Evolutionary conservation across 306 rosid species (phyloP).

Genomic region (Quercus engelmannii): DNA sequence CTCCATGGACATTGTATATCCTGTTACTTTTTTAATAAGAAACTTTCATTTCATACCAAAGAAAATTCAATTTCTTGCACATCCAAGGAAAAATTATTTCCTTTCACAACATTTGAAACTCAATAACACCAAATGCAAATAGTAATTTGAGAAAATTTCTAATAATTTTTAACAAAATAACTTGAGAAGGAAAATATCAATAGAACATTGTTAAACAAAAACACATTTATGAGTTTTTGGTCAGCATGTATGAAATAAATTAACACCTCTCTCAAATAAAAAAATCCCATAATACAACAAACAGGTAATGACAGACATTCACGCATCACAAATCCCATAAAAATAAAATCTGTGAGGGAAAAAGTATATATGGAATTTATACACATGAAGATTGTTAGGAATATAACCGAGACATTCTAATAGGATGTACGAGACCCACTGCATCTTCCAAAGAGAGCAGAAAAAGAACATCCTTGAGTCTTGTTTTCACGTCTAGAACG

Average conservation of each 20-base stretch:
- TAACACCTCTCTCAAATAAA: no score
- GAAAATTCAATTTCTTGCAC: no score
- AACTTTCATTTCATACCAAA: no score
- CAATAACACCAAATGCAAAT: no score
- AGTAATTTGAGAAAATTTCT: no score
- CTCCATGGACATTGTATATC: no score
- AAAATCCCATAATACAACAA: neutral
- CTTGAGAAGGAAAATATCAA: neutral
- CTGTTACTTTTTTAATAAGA: no score
- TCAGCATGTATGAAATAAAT: neutral
- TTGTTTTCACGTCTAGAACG: conserved; percentile 21
- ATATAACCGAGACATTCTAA: neutral
- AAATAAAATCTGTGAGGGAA: neutral
- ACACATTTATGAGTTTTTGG: neutral
- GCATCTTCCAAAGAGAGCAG: conserved; percentile 44
- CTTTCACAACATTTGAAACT: no score
- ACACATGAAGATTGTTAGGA: neutral
- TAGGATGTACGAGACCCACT: conserved; percentile 32
- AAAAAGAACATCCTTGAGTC: conserved; percentile 31
- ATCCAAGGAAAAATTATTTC: no score
- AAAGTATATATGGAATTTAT: neutral
- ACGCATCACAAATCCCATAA: no score
- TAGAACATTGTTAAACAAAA: neutral
- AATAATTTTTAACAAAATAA: neutral
- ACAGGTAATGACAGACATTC: neutral